Base-by-base conservation (phyloP, 108 stramenopile species). In the Chaetoceros tenuissimus region DNA sequence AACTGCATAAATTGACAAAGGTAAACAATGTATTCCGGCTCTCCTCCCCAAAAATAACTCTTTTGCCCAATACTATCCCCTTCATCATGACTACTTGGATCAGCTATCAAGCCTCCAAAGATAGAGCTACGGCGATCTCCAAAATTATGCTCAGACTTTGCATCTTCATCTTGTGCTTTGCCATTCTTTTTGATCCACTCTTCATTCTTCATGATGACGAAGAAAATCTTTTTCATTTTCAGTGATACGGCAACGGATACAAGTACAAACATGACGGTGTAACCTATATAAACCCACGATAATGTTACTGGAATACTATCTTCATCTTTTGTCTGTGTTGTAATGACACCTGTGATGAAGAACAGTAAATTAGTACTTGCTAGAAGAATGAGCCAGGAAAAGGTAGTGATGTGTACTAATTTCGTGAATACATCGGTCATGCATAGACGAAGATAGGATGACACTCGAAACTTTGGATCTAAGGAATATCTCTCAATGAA, bases 1-100 rank as follows among this genome's bases (percentile, higher is more conserved):
- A 94, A 89, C 45, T 88, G 83, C 82, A 84, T 80, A 55, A 79
- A 86, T 52, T 94, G 92, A 43, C 82, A 76, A 19, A 74, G 27
- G 1, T 70, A 59, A 61, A 87, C 82, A 17, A 94, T 81, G 7
- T 78, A 49, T 2, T 67, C 49, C 16, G 92, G 92, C 53, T 73
- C 72, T n/a, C 72, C 48, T 57, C 72, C 72, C 87, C 86, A 94
- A 56, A 94, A 94, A 0, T 90, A 66, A 31, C 68, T 51, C 5
- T 66, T 46, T 58, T 94, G 92, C 53, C 71, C 58, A 0, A 54
- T 10, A 24, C 44, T 24, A 25, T 55, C n/a, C 28, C 53, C 20
- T 16, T 34, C 30, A 24, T 26, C 24, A 21, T 10, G 49, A 51
- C 23, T 22, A 21, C 13, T 24, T 47, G 61, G 54, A 31, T 29